Evolutionary conservation across 768 basidiomycete species (phyloP).

Genomic region (Postia placenta): DNA sequence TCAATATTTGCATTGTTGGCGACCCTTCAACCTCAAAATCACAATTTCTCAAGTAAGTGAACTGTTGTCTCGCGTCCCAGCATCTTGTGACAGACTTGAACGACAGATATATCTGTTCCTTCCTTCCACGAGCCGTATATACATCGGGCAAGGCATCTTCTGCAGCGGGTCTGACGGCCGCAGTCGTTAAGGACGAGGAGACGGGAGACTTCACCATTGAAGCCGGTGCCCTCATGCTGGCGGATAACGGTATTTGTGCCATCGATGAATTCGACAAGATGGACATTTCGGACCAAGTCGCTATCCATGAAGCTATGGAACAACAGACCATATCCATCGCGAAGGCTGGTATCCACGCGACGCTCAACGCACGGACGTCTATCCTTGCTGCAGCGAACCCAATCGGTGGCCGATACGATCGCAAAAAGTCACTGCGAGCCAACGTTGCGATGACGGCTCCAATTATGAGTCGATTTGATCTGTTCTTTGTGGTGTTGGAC

Average conservation of each 20-base stretch:
- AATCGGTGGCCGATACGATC: constrained; percentile 92
- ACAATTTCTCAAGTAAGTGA: constrained; percentile 92
- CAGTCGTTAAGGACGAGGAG: constrained; percentile 97
- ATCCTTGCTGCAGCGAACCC: constrained; percentile 99
- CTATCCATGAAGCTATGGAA: constrained; percentile 99
- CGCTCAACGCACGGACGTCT: constrained; percentile 93
- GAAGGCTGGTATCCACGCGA: constrained; percentile 98
- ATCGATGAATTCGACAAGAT: constrained; percentile 99
- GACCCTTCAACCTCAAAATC: constrained; percentile 98
- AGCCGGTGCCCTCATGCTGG: constrained; percentile 97
- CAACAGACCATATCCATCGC: constrained; percentile 99
- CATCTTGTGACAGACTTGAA: background rate
- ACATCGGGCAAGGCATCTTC: constrained; percentile 99
- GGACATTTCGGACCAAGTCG: constrained; percentile 97
- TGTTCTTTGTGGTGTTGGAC: constrained; percentile 97
- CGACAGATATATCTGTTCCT: constrained; percentile 90
- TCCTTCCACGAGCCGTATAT: constrained; percentile 96
- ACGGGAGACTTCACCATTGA: constrained; percentile 99
- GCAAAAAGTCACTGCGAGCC: constrained; percentile 84
- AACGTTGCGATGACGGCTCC: constrained; percentile 98
- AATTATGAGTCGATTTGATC: constrained; percentile 97
- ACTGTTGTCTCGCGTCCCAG: background rate
- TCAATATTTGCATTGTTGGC: constrained; percentile 97
- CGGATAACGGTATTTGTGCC: constrained; percentile 99
- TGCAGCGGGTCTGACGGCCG: constrained; percentile 96